Base-by-base conservation (phyloP, 1,284 basidiomycete species). In the Cystobasidiaceae sp. region DNA sequence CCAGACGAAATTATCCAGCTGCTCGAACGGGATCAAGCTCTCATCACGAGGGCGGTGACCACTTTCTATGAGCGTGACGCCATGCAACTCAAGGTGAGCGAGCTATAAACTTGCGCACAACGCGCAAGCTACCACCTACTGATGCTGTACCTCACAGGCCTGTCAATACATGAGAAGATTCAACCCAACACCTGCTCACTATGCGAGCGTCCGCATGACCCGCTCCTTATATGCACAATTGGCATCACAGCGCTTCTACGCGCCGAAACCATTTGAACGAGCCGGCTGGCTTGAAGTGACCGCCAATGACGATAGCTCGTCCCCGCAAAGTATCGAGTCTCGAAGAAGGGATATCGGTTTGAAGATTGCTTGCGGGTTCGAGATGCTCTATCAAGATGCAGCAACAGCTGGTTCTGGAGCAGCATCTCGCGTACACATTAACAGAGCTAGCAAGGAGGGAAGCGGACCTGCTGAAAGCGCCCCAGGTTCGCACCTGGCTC, bases 301-400 rank as follows among this genome's bases (percentile, higher is more conserved):
- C 32, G 34, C 44, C 77, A 83, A 80, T 8, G 83, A 81, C 1
- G 76, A 79, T 52, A 81, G 25, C 32, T 66, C 23, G 43, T 70
- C 30, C n/a, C 28, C 25, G 33, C 51, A 27, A 57, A 52, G 48
- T 71, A 70, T 67, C 21, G 79, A 89, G 71, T 84, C 85, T 82
- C 81, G 85, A 70, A 86, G 88, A 85, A 82, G 83, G 69, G 89
- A 91, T 76, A 76, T 89, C 45, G 93, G 93, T 9, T 89, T 94
- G 85, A 96, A 94, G 80, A 85, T 94, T 58, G 89, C 90, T 3
- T 90, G 89, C 69, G 93, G 93, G 0, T 96, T 96, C 70, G 93
- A 97, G 78, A 96, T 96, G 82, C 81, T 93, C 57, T 96, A 88
- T 76, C 84, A 91, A 78, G 87, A 92, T 76, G 64, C 62, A 83